Percentiles rank a stretch among this genome's conserved stretches.
These are phyloP conservation scores for Neurospora sp. DNA, from an alignment of 495 filamentous ascomycete species.

Conservation along the genomic window DNA sequence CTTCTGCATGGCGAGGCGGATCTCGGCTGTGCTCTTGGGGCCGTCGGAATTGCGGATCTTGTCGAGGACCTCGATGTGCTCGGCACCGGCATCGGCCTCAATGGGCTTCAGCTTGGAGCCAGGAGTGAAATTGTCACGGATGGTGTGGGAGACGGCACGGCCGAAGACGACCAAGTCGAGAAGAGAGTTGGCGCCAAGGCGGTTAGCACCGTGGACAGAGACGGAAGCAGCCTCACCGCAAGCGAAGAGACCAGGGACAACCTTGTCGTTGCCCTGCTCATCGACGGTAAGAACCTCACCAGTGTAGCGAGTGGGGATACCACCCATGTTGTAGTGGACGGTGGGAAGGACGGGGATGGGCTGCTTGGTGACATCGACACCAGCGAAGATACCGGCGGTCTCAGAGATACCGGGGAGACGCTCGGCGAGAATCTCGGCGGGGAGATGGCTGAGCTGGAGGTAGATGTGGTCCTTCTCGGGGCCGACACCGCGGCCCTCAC, in stretches of 20 bases:
- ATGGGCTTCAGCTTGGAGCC: slow-evolving; percentile 66
- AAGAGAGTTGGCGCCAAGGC: slow-evolving; percentile 94
- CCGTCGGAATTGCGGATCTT: slow-evolving; percentile 71
- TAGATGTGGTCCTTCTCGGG: slow-evolving; percentile 96
- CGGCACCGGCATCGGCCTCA: slow-evolving; percentile 72
- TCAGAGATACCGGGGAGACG: slow-evolving; percentile 97
- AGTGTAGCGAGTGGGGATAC: slow-evolving; percentile 94
- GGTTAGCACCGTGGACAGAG: slow-evolving; percentile 95
- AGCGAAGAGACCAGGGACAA: slow-evolving; percentile 90
- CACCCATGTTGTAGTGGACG: slow-evolving; percentile 99
- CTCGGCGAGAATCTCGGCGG: slow-evolving; percentile 82
- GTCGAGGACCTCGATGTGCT: slow-evolving; percentile 80
- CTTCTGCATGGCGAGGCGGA: slow-evolving; percentile 92
- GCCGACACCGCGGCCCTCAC: slow-evolving; percentile 91
- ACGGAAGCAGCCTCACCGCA: slow-evolving; percentile 96
- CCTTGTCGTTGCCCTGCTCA: slow-evolving; percentile 75
- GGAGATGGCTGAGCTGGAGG: slow-evolving; percentile 91
- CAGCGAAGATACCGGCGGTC: slow-evolving; percentile 91
- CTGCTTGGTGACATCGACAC: slow-evolving; percentile 92
- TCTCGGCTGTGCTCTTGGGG: slow-evolving; percentile 74
- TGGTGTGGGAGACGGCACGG: slow-evolving; percentile 89
- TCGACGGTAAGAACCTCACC: slow-evolving; percentile 89
- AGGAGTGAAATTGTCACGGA: slow-evolving; percentile 79
- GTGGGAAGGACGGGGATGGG: slow-evolving; percentile 95
- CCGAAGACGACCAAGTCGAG: slow-evolving; percentile 96